Base-by-base conservation (phyloP, 2,329 filamentous ascomycete species). In the Aspergillus nomiae region DNA sequence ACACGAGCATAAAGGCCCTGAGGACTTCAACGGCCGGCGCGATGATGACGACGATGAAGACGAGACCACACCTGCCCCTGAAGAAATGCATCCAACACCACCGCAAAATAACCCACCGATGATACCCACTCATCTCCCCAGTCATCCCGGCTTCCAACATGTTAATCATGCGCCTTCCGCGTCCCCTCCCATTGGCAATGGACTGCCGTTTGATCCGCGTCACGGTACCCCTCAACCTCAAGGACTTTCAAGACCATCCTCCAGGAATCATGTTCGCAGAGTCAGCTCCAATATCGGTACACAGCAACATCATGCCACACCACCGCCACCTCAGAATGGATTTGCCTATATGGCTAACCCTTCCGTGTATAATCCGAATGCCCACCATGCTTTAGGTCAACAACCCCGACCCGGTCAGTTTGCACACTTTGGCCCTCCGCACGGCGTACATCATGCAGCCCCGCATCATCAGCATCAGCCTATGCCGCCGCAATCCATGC, bases 1-100 rank as follows among this genome's bases (percentile, higher is more conserved):
- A 51, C 96, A 95, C 78, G 95, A 99, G 78, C 94, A 98, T 81
- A 99, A 98, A 81, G 94, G 94, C 2, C 95, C 95, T 0, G 86
- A 87, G 60, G 95, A 99, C 79, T 99, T 97, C 80, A 91, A 90
- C 74, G 92, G 92, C 68, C 90, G 90, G 78, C 84, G 84, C 63
- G 83, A 82, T 62, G 90, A 91, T 66, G 90, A 91, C 69, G 92
- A 97, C 16, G 91, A 97, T 19, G 91, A 92, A 59, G 89, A 89
- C 63, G 89, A 90, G 34, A 89, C 85, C 63, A 91, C 90, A 8
- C 91, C 90, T 54, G 90, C 89, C 9, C 87, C 89, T 64, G 87
- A 87, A 65, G 92, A 92, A 32, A 78, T 83, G 60, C 83, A 84
- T 57, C 81, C 85, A 32, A 77, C 78, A 51, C 79, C 78, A 56